A percentile compares a stretch with the other conserved stretches of the same genome.
phyloP scores from a whole-genome alignment of 2,329 filamentous ascomycete genomes.

The Aspergillus transmontanensis region DNA sequence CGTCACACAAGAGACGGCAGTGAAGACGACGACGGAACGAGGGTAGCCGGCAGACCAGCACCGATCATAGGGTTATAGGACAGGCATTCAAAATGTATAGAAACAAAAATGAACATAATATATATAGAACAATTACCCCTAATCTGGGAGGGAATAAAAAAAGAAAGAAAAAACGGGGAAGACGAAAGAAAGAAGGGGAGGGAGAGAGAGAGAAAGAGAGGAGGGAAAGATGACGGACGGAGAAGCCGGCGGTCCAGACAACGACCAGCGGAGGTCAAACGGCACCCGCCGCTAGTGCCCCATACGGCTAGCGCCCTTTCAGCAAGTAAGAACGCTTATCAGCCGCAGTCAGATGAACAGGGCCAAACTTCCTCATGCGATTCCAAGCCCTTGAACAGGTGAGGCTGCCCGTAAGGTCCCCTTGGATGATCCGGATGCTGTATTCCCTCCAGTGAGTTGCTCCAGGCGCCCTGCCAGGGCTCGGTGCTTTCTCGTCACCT shows the following conservation, averaged over 20 bases:
- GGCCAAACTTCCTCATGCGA: neutral
- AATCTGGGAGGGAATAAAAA: neutral
- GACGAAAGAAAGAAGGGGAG: neutral
- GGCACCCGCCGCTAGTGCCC: constrained; percentile 19
- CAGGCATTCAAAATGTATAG: constrained; percentile 4
- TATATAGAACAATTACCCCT: neutral
- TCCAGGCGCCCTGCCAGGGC: constrained; percentile 72
- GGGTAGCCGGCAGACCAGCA: constrained; percentile 12
- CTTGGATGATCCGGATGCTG: constrained; percentile 11
- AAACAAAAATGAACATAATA: constrained; percentile 1
- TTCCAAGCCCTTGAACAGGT: neutral
- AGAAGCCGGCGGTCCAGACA: constrained; percentile 20
- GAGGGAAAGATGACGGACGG: constrained; percentile 14
- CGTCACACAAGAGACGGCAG: constrained; percentile 20
- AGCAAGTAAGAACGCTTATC: constrained; percentile 3
- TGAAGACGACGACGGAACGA: constrained; percentile 5
- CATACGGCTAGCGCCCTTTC: constrained; percentile 18
- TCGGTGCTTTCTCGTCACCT: constrained; percentile 84
- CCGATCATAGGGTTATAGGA: constrained; percentile 12
- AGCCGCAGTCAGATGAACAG: neutral
- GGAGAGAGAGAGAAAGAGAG: constrained; percentile 5
- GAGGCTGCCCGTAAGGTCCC: neutral
- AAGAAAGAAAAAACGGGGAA: constrained; percentile 5
- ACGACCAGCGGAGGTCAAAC: constrained; percentile 17
- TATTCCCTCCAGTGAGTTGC: constrained; percentile 38